phyloP scores from a whole-genome alignment of 2,329 filamentous ascomycete species.

The Xenoacremonium recifei region DNA sequence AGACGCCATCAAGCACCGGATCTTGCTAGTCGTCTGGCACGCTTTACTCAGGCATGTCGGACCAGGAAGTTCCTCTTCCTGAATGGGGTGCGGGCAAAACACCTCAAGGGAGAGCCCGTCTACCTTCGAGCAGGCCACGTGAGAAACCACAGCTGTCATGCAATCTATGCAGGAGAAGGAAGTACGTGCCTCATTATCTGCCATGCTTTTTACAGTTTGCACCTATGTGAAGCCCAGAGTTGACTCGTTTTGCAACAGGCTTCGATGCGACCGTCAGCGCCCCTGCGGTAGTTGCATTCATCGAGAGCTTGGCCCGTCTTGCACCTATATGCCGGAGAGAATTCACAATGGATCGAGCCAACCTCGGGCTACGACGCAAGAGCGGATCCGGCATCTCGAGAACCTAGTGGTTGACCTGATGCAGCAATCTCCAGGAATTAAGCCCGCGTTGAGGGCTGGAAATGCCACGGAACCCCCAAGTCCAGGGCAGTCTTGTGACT shows the following conservation, averaged over 20 bases:
- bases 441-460: neutral
- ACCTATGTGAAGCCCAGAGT: neutral
- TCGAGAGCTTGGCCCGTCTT: neutral
- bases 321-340: neutral
- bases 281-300: conserved; percentile 4
- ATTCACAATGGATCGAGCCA: neutral
- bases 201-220: neutral
- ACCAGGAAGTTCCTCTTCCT: neutral
- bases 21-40: too few relatives aligned
- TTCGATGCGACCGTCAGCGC: conserved; percentile 6
- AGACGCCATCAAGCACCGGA: too few relatives aligned
- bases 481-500: neutral
- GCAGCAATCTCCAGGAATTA: conserved; percentile 7
- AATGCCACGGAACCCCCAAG: neutral
- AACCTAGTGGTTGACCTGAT: conserved; percentile 27
- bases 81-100: conserved; percentile 13
- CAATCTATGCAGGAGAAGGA: conserved; percentile 3
- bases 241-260: neutral
- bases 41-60: neutral
- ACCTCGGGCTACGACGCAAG: neutral
- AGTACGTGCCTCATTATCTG: neutral
- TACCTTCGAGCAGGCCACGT: conserved; percentile 2
- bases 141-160: conserved; percentile 5
- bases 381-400: conserved; percentile 24
- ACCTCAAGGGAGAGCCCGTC: conserved; percentile 1